Evolutionary conservation across 768 basidiomycete genomes (phyloP).

Genomic region (Boletus reticuloceps): DNA sequence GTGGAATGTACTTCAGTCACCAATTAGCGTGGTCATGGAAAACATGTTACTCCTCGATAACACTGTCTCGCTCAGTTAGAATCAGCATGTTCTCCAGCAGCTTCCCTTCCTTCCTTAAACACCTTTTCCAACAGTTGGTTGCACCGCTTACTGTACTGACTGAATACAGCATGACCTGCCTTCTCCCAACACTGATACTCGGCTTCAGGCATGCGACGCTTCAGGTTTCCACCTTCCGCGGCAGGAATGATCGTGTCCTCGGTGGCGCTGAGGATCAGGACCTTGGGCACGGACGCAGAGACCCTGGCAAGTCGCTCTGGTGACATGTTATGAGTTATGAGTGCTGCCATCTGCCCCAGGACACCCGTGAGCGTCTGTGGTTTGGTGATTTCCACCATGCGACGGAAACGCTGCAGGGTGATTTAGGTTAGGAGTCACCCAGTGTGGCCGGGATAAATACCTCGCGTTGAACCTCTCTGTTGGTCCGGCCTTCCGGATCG

Average conservation of each 20-base stretch:
- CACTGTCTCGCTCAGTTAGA: not conserved
- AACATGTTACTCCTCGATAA: too few relatives aligned
- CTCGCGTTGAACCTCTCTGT: conserved; percentile 55
- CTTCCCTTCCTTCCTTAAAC: conserved; percentile 46
- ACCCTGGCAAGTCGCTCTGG: conserved; percentile 47
- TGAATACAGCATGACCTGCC: conserved; percentile 62
- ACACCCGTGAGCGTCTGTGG: conserved; percentile 60
- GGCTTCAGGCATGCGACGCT: conserved; percentile 54
- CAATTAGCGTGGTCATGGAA: not conserved
- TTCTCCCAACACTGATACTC: conserved; percentile 56
- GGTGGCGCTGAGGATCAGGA: conserved; percentile 66
- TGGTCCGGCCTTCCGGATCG: conserved; percentile 60
- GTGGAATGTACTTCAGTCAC: not conserved
- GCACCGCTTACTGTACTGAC: conserved; percentile 48
- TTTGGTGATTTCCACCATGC: conserved; percentile 49
- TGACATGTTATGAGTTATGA: conserved; percentile 57
- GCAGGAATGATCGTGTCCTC: conserved; percentile 58
- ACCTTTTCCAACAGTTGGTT: conserved; percentile 56
- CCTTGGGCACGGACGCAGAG: conserved; percentile 58
- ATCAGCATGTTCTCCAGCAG: not conserved
- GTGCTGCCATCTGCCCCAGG: conserved; percentile 73
- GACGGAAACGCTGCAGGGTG: conserved; percentile 40
- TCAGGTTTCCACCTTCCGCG: conserved; percentile 49
- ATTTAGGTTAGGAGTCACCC: not conserved
- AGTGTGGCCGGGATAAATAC: conserved; percentile 32